phyloP scores from a whole-genome alignment of 176 grass and related monocot genomes.

The Elymus sibiricus region DNA sequence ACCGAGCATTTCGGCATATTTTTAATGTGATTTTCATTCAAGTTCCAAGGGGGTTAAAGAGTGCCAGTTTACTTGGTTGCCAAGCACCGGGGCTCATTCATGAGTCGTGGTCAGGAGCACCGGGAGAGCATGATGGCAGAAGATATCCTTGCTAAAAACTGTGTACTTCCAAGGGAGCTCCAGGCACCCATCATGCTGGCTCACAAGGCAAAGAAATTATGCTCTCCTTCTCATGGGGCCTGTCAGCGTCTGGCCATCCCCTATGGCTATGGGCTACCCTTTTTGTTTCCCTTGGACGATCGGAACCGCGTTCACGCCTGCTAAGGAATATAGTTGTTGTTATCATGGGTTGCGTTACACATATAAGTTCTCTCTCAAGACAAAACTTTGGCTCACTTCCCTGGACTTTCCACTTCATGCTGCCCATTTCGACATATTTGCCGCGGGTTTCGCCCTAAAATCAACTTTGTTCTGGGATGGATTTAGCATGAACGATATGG shows the following conservation, averaged over 20 bases:
- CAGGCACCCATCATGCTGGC: slow-evolving; percentile 17
- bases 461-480: neutral
- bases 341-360: slow-evolving; percentile 5
- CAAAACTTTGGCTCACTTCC: neutral
- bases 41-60: neutral
- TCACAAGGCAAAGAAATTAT: slow-evolving; percentile 42
- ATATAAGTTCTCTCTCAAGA: neutral
- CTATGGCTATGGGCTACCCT: neutral
- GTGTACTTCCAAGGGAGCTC: slow-evolving; percentile 23
- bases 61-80: neutral
- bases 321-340: slow-evolving; percentile 29
- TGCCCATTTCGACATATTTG: neutral
- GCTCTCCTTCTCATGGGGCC: slow-evolving; percentile 17
- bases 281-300: slow-evolving; percentile 14
- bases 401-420: neutral
- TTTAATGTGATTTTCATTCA: neutral
- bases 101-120: slow-evolving; percentile 4
- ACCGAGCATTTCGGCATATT: neutral
- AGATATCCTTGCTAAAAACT: slow-evolving; percentile 32
- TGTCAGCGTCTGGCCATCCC: slow-evolving; percentile 16
- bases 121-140: slow-evolving; percentile 23
- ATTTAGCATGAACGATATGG: neutral
- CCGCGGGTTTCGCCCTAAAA: neutral
- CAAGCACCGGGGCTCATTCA: neutral
- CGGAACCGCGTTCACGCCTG: slow-evolving; percentile 4